Evolutionary conservation across 2,329 filamentous ascomycete genomes (phyloP).

Genomic region (Chrysoporthe austroafricana): DNA sequence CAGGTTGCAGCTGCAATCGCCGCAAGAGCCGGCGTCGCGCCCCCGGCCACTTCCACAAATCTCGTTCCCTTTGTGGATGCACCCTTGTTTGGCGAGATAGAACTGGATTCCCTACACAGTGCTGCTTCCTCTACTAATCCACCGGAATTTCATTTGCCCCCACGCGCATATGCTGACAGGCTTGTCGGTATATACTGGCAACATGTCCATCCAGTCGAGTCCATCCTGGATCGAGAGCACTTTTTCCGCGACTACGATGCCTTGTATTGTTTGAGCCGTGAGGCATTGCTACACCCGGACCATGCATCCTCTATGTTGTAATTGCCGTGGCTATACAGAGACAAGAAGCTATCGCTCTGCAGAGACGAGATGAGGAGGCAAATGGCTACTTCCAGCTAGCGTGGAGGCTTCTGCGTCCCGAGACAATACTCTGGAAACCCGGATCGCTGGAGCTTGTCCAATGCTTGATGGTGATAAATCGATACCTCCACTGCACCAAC

Average conservation of each 20-base stretch:
- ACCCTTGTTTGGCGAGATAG: slow-evolving; percentile 1
- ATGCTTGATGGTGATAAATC: slow-evolving; percentile 50
- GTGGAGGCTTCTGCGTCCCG: slow-evolving; percentile 46
- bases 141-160: slow-evolving; percentile 46
- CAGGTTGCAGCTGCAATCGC: neutral
- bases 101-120: neutral
- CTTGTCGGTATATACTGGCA: slow-evolving; percentile 52
- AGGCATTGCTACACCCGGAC: slow-evolving; percentile 40
- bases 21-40: neutral
- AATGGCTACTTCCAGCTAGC: slow-evolving; percentile 48
- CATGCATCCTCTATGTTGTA: slow-evolving; percentile 50
- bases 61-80: neutral
- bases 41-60: slow-evolving; percentile 6
- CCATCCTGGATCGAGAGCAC: slow-evolving; percentile 44
- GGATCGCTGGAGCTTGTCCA: slow-evolving; percentile 50
- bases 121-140: neutral
- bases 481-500: slow-evolving; percentile 54
- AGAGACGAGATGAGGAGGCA: slow-evolving; percentile 46
- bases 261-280: slow-evolving; percentile 38
- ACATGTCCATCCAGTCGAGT: slow-evolving; percentile 51
- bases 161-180: slow-evolving; percentile 48
- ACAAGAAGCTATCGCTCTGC: slow-evolving; percentile 43
- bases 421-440: slow-evolving; percentile 42
- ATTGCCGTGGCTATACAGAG: slow-evolving; percentile 51
- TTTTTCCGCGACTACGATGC: slow-evolving; percentile 45